Percentiles rank a stretch among this genome's conserved stretches.
phyloP scores from a whole-genome alignment of 2,329 filamentous ascomycete species.

The Nemania abortiva region DNA sequence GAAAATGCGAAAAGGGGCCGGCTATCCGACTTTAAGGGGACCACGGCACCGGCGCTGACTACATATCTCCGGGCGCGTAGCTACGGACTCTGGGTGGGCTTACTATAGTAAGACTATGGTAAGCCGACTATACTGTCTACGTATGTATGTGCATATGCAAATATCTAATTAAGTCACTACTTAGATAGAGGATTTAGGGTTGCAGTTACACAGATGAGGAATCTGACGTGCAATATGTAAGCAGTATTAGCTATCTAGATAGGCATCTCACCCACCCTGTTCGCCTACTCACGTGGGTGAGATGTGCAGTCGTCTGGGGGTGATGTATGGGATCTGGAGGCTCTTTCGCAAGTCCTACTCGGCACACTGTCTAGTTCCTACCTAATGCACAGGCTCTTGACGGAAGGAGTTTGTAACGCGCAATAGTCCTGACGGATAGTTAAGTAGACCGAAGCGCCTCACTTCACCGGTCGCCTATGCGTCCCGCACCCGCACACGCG shows the following conservation, averaged over 20 bases:
- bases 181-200: background rate
- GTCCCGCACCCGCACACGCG: slow-evolving; percentile 3
- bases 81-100: background rate
- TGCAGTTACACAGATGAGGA: background rate
- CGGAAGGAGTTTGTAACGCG: background rate
- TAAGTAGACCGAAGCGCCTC: background rate
- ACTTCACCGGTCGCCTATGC: background rate
- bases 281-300: background rate
- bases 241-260: background rate
- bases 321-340: background rate
- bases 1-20: background rate
- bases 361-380: background rate
- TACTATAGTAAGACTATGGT: slow-evolving; percentile 2
- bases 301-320: background rate
- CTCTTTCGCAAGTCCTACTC: background rate
- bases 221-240: background rate
- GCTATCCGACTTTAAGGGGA: background rate
- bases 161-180: background rate
- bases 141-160: background rate
- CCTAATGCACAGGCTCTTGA: background rate
- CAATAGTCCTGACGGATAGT: background rate
- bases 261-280: slow-evolving; percentile 1
- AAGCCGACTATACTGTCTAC: background rate
- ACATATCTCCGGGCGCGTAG: background rate
- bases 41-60: background rate